These are phyloP conservation scores for Cryphonectria carpinicola DNA, from an alignment of 2,329 filamentous ascomycete species.

Conservation along the genomic window DNA sequence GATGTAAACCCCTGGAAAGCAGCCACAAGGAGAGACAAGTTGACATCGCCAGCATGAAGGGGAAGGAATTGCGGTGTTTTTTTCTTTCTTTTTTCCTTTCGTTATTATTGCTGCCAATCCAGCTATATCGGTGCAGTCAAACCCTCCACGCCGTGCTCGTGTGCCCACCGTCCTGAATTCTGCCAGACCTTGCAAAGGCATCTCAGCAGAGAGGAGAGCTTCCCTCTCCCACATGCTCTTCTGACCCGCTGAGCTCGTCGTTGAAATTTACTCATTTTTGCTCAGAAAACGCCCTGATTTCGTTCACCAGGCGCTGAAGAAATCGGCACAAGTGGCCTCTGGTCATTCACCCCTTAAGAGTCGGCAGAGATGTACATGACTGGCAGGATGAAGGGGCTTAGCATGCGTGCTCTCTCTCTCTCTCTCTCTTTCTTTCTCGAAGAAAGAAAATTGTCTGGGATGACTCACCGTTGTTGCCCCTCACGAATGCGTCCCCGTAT, in stretches of 20 bases:
- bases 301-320: not conserved
- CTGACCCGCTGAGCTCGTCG: not conserved
- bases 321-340: not conserved
- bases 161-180: constrained; percentile 29
- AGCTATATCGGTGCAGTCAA: constrained; percentile 3
- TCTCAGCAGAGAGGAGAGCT: not conserved
- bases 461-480: constrained; percentile 86
- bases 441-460: not conserved
- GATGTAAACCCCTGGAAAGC: constrained; percentile 39
- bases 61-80: not conserved
- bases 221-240: not conserved
- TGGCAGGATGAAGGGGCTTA: constrained; percentile 36
- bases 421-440: too few species aligned
- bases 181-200: not conserved
- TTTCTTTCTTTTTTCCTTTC: not conserved
- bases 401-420: not conserved
- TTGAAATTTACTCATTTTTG: not conserved
- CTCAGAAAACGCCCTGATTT: too few species aligned
- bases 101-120: not conserved
- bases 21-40: not conserved
- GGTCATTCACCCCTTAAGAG: constrained; percentile 38
- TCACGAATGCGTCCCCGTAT: constrained; percentile 93
- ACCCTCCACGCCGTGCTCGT: not conserved
- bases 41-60: not conserved
- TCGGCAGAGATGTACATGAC: constrained; percentile 75